Evolutionary conservation across 2,329 filamentous ascomycete species (phyloP).

Genomic region (Trichoderma hamatum): DNA sequence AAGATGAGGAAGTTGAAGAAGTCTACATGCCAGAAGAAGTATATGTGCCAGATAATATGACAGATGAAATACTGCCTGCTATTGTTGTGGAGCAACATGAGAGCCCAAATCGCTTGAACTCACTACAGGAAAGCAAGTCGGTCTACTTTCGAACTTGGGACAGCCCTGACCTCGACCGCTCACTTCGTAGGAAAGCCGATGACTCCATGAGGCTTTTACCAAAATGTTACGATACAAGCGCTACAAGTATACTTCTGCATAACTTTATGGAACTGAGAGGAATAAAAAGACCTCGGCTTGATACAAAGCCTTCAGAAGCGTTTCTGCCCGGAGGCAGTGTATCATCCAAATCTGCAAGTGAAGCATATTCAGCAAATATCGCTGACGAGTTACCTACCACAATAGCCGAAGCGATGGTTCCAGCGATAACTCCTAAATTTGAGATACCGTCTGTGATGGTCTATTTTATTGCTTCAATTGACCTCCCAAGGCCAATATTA

Average conservation of each 20-base stretch:
- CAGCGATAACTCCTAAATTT: constrained; percentile 30
- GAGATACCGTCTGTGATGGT: constrained; percentile 29
- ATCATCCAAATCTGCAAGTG: background rate
- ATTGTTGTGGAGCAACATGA: background rate
- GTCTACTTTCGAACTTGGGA: background rate
- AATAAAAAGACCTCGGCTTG: constrained; percentile 34
- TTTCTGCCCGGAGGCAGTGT: background rate
- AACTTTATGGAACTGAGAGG: constrained; percentile 40
- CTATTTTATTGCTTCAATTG: constrained; percentile 56
- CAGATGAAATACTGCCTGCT: background rate
- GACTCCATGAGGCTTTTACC: constrained; percentile 27
- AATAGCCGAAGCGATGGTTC: background rate
- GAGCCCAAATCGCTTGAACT: background rate
- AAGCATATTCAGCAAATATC: background rate
- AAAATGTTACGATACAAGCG: constrained; percentile 29
- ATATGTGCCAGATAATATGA: background rate
- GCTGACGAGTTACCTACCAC: background rate
- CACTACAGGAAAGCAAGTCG: background rate
- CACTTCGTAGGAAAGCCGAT: background rate
- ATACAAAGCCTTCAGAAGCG: background rate
- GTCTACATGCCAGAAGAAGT: background rate
- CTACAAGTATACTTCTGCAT: constrained; percentile 37
- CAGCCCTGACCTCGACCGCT: background rate
- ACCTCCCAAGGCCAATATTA: constrained; percentile 51
- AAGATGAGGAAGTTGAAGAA: constrained; percentile 34